Percentiles rank a stretch among this genome's conserved stretches.
Conservation (phyloP, 257 asterid genomes). For the Thymus mandschuricus region DNA sequence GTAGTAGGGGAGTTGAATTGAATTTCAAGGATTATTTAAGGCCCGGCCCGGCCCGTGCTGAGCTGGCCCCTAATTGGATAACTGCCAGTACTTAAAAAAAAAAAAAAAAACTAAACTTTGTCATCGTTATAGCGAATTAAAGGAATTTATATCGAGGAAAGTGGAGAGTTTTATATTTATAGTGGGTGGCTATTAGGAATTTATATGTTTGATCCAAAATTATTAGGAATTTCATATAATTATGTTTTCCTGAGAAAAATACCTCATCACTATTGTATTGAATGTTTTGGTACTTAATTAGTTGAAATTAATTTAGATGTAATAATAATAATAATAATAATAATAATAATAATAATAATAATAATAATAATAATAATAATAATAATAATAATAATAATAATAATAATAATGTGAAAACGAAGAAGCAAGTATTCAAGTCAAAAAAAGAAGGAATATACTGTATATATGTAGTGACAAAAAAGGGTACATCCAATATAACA, state of each 20-base stretch:
- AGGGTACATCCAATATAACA: constrained; percentile 17
- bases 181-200: neutral
- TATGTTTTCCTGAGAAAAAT: too few species aligned
- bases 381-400: too few species aligned
- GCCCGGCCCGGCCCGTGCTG: neutral
- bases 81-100: neutral
- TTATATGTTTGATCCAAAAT: too few species aligned
- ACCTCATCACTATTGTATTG: too few species aligned
- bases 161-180: neutral
- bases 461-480: constrained; percentile 27
- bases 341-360: too few species aligned
- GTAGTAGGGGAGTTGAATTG: constrained; percentile 1
- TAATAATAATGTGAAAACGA: too few species aligned
- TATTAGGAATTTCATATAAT: too few species aligned
- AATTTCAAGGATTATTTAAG: neutral
- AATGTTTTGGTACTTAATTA: too few species aligned
- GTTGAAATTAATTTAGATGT: too few species aligned
- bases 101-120: neutral
- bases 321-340: too few species aligned
- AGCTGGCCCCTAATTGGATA: neutral
- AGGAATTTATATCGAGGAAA: neutral
- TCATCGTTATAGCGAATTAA: neutral
- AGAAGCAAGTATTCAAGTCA: constrained; percentile 39
- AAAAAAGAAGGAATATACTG: constrained; percentile 12
- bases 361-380: too few species aligned